These are phyloP conservation scores for Periglandula ipomoeae DNA, from an alignment of 2,329 filamentous ascomycete species.

Conservation along the genomic window DNA sequence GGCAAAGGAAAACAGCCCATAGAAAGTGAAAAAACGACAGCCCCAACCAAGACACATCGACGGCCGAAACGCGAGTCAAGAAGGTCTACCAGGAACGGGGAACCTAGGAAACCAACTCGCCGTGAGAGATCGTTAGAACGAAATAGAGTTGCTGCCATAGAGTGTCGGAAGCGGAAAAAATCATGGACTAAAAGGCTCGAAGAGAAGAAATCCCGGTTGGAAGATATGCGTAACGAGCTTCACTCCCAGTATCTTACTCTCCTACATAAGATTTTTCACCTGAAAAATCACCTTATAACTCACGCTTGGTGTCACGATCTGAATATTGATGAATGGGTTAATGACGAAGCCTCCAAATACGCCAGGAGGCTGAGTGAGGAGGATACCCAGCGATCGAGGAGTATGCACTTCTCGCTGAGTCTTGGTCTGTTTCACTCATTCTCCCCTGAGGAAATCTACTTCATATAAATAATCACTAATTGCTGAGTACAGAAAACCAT, in stretches of 20 bases:
- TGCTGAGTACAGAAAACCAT: background rate
- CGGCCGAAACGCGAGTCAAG: slow-evolving; percentile 1
- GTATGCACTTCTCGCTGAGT: background rate
- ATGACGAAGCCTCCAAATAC: slow-evolving; percentile 41
- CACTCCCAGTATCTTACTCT: slow-evolving; percentile 34
- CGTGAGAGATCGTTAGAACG: slow-evolving; percentile 55
- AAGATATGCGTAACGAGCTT: slow-evolving; percentile 33
- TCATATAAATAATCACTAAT: no score
- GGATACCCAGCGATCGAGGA: background rate
- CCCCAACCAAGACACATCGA: background rate
- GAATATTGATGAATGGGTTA: slow-evolving; percentile 45
- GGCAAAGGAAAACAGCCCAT: background rate
- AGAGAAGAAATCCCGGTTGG: slow-evolving; percentile 33
- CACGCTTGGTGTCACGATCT: slow-evolving; percentile 43
- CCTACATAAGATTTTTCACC: slow-evolving; percentile 32
- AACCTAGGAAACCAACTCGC: slow-evolving; percentile 15
- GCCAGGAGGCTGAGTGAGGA: slow-evolving; percentile 19
- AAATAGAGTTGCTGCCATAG: slow-evolving; percentile 64
- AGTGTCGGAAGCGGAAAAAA: slow-evolving; percentile 62
- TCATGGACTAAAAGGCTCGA: slow-evolving; percentile 42
- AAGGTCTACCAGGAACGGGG: background rate
- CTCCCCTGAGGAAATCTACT: no score
- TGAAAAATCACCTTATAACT: slow-evolving; percentile 42
- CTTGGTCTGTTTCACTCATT: background rate
- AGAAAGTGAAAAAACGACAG: background rate